Percentiles rank a stretch among this genome's conserved stretches.
phyloP scores from a whole-genome alignment of 352 stramenopile species.

The Paralagenidium karlingii region DNA sequence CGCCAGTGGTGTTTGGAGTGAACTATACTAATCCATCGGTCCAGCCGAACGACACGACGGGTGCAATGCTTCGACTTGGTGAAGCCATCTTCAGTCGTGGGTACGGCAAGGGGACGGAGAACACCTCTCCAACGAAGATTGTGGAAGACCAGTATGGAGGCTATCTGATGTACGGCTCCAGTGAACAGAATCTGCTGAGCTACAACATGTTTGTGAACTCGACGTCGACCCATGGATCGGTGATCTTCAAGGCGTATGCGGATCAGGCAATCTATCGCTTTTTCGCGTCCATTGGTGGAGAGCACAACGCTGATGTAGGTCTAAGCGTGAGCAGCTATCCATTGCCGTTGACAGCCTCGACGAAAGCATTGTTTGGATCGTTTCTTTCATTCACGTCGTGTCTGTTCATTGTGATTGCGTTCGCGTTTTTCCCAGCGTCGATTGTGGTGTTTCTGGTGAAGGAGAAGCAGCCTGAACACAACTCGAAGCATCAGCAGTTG shows the following conservation, averaged over 20 bases:
- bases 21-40: conserved; percentile 9
- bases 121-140: not conserved
- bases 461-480: conserved; percentile 63
- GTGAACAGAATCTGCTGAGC: conserved; percentile 3
- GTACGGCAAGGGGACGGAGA: conserved; percentile 2
- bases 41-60: conserved; percentile 10
- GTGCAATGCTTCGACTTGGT: conserved; percentile 16
- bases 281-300: not conserved
- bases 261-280: conserved; percentile 9
- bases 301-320: not conserved
- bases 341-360: conserved; percentile 8
- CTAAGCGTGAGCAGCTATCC: conserved; percentile 2
- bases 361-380: conserved; percentile 6
- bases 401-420: conserved; percentile 73
- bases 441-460: conserved; percentile 88
- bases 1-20: conserved; percentile 13
- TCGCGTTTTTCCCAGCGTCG: conserved; percentile 70
- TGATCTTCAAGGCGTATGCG: conserved; percentile 6
- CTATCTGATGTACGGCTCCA: conserved; percentile 5
- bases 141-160: conserved; percentile 5
- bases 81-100: conserved; percentile 12
- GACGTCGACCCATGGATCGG: conserved; percentile 2
- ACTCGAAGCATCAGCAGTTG: conserved; percentile 89
- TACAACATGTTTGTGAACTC: conserved; percentile 12
- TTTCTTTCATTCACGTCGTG: conserved; percentile 31